phyloP scores from a whole-genome alignment of 257 asterid species.

The Solanum sejunctum region DNA sequence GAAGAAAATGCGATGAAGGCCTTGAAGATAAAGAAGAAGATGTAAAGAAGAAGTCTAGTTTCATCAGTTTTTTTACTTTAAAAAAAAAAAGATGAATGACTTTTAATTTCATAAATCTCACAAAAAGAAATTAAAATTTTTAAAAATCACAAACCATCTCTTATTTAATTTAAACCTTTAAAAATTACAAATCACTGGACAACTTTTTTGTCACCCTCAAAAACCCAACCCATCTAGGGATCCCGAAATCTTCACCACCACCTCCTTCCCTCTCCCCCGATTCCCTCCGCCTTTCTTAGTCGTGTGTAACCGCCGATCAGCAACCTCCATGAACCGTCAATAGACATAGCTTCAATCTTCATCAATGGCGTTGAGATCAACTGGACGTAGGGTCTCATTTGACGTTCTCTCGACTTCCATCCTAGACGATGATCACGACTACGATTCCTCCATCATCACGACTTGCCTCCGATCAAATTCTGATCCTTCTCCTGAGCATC shows the following conservation, averaged over 20 bases:
- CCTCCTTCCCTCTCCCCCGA: not conserved
- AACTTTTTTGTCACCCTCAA: too few species aligned
- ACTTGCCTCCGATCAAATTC: constrained; percentile 32
- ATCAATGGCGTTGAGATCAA: constrained; percentile 44
- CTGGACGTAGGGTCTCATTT: constrained; percentile 54
- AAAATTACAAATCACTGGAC: too few species aligned
- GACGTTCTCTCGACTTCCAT: constrained; percentile 30
- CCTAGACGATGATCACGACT: constrained; percentile 20
- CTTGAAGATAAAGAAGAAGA: too few species aligned
- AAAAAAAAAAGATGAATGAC: too few species aligned
- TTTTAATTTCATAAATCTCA: too few species aligned
- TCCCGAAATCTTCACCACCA: not conserved
- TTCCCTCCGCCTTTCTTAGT: not conserved
- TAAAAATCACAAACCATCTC: too few species aligned
- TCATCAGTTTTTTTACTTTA: too few species aligned
- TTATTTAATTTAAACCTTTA: too few species aligned
- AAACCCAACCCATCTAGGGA: not conserved
- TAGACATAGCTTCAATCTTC: not conserved
- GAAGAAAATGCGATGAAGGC: too few species aligned
- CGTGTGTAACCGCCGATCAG: not conserved
- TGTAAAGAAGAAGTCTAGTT: too few species aligned
- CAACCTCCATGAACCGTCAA: not conserved
- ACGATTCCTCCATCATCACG: constrained; percentile 1
- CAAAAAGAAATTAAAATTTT: too few species aligned
- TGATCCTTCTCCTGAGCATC: constrained; percentile 26